Evolutionary conservation across 2,329 filamentous ascomycete species (phyloP).

Genomic region (Zasmidium angulare): DNA sequence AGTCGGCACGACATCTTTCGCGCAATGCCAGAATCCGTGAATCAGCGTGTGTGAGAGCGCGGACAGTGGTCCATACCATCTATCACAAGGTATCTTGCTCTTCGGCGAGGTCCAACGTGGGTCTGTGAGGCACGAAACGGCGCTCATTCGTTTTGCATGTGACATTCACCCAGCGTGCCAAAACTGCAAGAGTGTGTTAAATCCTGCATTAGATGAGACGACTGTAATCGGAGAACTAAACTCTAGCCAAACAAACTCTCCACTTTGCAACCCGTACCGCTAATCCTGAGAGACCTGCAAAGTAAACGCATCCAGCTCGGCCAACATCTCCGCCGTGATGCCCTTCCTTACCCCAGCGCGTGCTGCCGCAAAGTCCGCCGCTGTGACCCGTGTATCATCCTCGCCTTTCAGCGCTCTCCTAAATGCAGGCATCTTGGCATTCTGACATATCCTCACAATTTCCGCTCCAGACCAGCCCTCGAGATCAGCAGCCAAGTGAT

Average conservation of each 20-base stretch:
- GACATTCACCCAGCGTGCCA: too few species aligned
- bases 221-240: background rate
- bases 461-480: constrained; percentile 87
- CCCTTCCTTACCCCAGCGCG: constrained; percentile 50
- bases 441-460: constrained; percentile 59
- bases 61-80: too few species aligned
- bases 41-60: too few species aligned
- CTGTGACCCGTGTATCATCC: constrained; percentile 38
- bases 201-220: too few species aligned
- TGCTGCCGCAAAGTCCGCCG: constrained; percentile 46
- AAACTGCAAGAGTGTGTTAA: too few species aligned
- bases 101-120: too few species aligned
- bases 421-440: constrained; percentile 33
- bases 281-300: background rate
- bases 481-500: constrained; percentile 61
- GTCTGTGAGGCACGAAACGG: too few species aligned
- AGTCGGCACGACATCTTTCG: too few species aligned
- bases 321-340: constrained; percentile 60
- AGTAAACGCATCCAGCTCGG: constrained; percentile 55
- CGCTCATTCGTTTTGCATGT: too few species aligned
- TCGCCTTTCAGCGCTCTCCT: constrained; percentile 28
- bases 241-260: background rate
- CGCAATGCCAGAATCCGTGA: too few species aligned
- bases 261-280: too few species aligned
- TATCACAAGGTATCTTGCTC: too few species aligned